phyloP scores from a whole-genome alignment of 495 filamentous ascomycete species.

The Friedmanniomyces simplex region DNA sequence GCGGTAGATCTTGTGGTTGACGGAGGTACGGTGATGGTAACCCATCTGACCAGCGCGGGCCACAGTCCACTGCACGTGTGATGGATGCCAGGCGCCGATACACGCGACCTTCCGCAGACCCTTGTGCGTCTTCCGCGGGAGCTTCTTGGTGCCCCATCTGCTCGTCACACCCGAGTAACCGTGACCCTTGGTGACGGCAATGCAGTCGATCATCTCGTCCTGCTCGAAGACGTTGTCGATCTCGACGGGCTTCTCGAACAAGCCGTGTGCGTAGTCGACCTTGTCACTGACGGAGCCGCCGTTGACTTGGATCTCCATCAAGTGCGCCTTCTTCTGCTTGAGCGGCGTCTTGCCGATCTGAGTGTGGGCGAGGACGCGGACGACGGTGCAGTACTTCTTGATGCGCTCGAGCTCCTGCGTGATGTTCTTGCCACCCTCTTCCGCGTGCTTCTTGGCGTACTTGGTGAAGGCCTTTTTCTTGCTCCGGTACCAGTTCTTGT shows the following conservation, averaged over 20 bases:
- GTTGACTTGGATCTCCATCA: conserved; percentile 99
- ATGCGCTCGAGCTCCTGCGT: conserved; percentile 97
- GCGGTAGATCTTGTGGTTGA: conserved; percentile 99
- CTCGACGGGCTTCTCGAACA: conserved; percentile 97
- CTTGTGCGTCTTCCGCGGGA: conserved; percentile 99
- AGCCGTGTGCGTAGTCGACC: conserved; percentile 83
- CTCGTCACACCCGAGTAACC: conserved; percentile 94
- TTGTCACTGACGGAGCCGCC: conserved; percentile 90
- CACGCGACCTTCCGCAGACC: conserved; percentile 99
- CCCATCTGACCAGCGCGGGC: conserved; percentile 99
- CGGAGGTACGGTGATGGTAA: conserved; percentile 99
- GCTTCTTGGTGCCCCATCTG: conserved; percentile 99
- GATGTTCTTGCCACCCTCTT: conserved; percentile 76
- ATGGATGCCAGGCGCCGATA: conserved; percentile 99
- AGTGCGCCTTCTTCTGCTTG: conserved; percentile 99
- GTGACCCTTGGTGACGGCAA: conserved; percentile 99
- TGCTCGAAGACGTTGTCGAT: conserved; percentile 96
- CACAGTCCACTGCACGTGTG: conserved; percentile 99
- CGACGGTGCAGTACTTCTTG: conserved; percentile 99
- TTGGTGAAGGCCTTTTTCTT: conserved; percentile 99
- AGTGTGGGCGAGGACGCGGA: conserved; percentile 97
- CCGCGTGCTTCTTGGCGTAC: conserved; percentile 99
- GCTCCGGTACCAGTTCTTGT: conserved; percentile 99
- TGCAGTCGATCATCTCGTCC: conserved; percentile 99
- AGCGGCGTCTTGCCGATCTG: conserved; percentile 98